Evolutionary conservation across 768 basidiomycete genomes (phyloP), one percentile per base, ranked within the genome.

Genomic region (Boletus rubescentipes): DNA sequence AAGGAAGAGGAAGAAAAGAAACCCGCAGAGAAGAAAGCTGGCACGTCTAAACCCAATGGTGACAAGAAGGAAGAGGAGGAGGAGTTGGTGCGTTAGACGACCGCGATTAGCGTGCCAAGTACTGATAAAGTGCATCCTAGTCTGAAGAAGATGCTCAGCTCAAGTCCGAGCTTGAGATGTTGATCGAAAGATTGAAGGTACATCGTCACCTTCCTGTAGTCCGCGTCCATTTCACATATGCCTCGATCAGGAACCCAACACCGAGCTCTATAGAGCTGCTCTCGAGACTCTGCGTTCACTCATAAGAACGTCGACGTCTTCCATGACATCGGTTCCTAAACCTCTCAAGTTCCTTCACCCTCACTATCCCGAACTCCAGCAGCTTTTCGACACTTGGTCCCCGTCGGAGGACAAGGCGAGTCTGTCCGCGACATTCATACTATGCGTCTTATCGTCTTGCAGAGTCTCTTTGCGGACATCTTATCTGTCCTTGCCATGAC

Each of bases 401-500:
- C 66, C 80, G 21, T 94, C 91, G 37, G 84, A 87, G 60, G 81
- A 91, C 77, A 89, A 89, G 80, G 65, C 32, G 64, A 43, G 38
- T 30, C 4, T 21, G 20, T 51, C 26, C n/a, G 5, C 23, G 11
- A 39, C 31, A 9, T 31, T 26, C 26, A 42, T 32, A 6, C 39
- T 3, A 14, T 44, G 6, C 30, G 34, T 40, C 54, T 59, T 9
- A 53, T 37, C 7, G 44, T 44, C 35, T 21, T 54, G 4, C 68
- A 97, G 93, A 88, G 89, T 61, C 82, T 97, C 39, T 95, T 98
- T 67, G 94, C 94, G 23, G 95, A 98, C 64, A 98, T 99, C 55
- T 81, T 99, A 26, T 98, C 96, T 36, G 96, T 98, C 7, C 86
- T 99, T 41, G 97, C 96, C 8, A 99, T 99, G 97, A 99, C 97